Percentiles rank a stretch among this genome's conserved stretches.
Evolutionary conservation across 2,329 filamentous ascomycete species (phyloP).

Genomic region (Lasiodiplodia gonubiensis): DNA sequence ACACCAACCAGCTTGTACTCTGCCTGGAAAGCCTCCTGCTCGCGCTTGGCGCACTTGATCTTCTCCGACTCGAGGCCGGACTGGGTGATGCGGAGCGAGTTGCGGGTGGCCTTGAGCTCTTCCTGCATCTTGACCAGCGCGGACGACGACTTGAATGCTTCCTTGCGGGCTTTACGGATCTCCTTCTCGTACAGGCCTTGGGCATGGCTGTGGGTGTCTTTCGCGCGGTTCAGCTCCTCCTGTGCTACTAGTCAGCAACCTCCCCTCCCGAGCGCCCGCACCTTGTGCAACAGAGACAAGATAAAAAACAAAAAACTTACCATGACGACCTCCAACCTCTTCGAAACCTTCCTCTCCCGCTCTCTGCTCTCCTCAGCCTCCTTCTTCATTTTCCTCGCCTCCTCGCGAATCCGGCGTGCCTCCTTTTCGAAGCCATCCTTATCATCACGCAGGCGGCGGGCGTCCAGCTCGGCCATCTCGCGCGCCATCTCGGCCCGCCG

Average conservation of each 20-base stretch:
- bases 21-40: constrained; percentile 72
- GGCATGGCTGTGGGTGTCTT: constrained; percentile 63
- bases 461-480: constrained; percentile 41
- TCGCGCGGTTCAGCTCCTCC: constrained; percentile 73
- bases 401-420: constrained; percentile 67
- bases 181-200: constrained; percentile 71
- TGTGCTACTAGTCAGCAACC: constrained; percentile 46
- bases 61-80: constrained; percentile 68
- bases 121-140: constrained; percentile 73
- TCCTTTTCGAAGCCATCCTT: constrained; percentile 76
- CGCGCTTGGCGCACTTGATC: constrained; percentile 64
- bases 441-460: constrained; percentile 57
- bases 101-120: constrained; percentile 69
- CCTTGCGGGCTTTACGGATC: constrained; percentile 71
- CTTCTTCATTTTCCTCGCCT: constrained; percentile 60
- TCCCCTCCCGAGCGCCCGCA: not conserved
- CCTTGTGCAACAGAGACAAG: not conserved
- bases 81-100: constrained; percentile 61
- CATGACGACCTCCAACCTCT: constrained; percentile 72
- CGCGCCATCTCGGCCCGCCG: constrained; percentile 51
- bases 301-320: constrained; percentile 51
- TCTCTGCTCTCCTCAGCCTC: constrained; percentile 70
- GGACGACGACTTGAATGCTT: constrained; percentile 77
- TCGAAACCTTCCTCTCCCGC: constrained; percentile 68
- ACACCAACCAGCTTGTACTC: constrained; percentile 69